Percentiles rank a stretch among this genome's conserved stretches.
Conservation (phyloP, 2,329 filamentous ascomycete genomes). For the Cladophialophora carrionii region DNA sequence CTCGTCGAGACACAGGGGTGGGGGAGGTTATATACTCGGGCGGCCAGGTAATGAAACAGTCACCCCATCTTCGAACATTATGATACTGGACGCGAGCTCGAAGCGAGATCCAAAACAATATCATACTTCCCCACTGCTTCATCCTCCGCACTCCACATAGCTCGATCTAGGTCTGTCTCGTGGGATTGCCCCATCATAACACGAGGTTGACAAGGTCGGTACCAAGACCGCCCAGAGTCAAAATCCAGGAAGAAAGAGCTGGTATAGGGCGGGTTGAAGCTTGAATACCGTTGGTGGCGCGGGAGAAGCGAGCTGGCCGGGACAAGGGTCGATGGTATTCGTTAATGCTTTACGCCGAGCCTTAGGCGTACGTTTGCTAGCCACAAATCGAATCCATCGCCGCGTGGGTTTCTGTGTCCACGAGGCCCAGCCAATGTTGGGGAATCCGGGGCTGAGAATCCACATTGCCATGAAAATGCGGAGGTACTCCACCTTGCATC, state of each 20-base stretch:
- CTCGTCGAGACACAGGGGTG: background rate
- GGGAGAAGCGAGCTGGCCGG: background rate
- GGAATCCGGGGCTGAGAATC: conserved; percentile 13
- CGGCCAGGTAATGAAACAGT: background rate
- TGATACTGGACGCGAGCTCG: background rate
- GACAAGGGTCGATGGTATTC: conserved; percentile 2
- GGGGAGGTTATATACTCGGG: conserved; percentile 4
- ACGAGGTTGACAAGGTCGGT: conserved; percentile 6
- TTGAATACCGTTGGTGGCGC: conserved; percentile 7
- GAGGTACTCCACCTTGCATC: conserved; percentile 12
- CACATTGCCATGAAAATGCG: conserved; percentile 9
- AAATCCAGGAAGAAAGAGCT: conserved; percentile 2
- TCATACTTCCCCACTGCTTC: conserved; percentile 11
- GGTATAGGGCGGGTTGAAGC: conserved; percentile 5
- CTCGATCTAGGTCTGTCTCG: conserved; percentile 9
- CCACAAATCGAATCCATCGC: background rate
- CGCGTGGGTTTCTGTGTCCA: background rate
- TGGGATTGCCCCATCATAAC: conserved; percentile 8
- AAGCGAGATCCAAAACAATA: conserved; percentile 6
- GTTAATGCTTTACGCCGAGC: background rate
- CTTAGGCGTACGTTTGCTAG: background rate
- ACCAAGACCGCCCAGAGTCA: conserved; percentile 12
- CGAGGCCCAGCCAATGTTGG: conserved; percentile 5
- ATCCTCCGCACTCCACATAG: conserved; percentile 11
- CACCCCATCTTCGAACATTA: background rate